A percentile compares a stretch with the other conserved stretches of the same genome.
Conservation (phyloP, 257 asterid genomes). For the Linaria vulgaris region DNA sequence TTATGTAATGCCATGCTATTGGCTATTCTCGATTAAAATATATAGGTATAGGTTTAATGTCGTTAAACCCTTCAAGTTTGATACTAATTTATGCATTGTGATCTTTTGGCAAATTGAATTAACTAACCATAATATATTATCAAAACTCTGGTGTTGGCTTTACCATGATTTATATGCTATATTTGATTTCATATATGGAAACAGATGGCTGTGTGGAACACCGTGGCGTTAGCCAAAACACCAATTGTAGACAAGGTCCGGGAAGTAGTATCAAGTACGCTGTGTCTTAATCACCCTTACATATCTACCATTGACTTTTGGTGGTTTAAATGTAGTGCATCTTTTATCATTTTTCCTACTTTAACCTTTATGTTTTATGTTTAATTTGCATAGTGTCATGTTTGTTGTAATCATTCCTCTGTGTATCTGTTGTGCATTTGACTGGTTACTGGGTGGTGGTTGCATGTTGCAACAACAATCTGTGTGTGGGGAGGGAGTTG, state of each 20-base stretch:
- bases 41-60: too few relatives aligned
- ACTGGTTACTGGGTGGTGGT: slow-evolving; percentile 97
- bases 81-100: background rate
- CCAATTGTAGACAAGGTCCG: slow-evolving; percentile 60
- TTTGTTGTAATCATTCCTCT: background rate
- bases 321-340: slow-evolving; percentile 9
- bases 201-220: slow-evolving; percentile 79
- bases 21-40: too few relatives aligned
- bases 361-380: background rate
- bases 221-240: slow-evolving; percentile 55
- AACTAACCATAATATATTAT: slow-evolving; percentile 12
- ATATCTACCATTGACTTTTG: slow-evolving; percentile 8
- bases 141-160: background rate
- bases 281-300: slow-evolving; percentile 21
- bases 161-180: slow-evolving; percentile 18
- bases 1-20: too few relatives aligned
- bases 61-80: too few relatives aligned
- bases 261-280: slow-evolving; percentile 74
- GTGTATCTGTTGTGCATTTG: too few relatives aligned
- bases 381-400: background rate
- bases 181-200: slow-evolving; percentile 26
- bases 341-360: slow-evolving; percentile 2
- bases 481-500: slow-evolving; percentile 94
- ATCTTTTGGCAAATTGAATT: background rate
- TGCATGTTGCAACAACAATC: slow-evolving; percentile 99